These are phyloP conservation scores for Morella rubra DNA, from an alignment of 306 rosid genomes.

Conservation along the genomic window DNA sequence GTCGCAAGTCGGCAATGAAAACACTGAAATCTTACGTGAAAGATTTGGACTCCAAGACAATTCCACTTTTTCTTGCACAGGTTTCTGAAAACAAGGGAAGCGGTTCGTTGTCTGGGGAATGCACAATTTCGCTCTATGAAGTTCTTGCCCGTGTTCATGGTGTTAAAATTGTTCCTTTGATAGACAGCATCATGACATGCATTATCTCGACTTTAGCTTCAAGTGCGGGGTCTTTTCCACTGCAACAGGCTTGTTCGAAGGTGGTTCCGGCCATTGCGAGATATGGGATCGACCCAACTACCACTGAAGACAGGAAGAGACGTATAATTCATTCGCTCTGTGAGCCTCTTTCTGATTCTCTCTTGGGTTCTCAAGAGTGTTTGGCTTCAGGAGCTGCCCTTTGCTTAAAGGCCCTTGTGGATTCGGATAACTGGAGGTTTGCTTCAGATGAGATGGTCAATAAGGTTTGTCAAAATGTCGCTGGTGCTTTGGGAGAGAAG, in stretches of 20 bases:
- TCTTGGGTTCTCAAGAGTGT: conserved; percentile 70
- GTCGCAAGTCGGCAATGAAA: conserved; percentile 81
- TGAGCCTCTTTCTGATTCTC: conserved; percentile 70
- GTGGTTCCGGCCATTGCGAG: conserved; percentile 86
- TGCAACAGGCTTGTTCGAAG: conserved; percentile 88
- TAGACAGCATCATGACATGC: conserved; percentile 67
- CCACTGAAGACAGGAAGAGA: conserved; percentile 69
- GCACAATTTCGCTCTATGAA: conserved; percentile 75
- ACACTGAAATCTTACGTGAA: conserved; percentile 72
- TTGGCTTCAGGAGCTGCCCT: conserved; percentile 82
- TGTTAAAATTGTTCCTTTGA: conserved; percentile 70
- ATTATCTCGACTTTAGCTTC: conserved; percentile 79
- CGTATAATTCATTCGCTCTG: conserved; percentile 66
- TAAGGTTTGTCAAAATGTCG: conserved; percentile 79
- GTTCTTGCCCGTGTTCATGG: conserved; percentile 91
- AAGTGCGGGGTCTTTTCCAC: conserved; percentile 81
- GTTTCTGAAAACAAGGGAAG: conserved; percentile 85
- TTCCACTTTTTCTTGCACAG: conserved; percentile 80
- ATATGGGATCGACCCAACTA: conserved; percentile 85
- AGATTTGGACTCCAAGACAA: conserved; percentile 72
- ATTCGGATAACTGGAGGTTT: conserved; percentile 90
- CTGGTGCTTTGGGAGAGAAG: conserved; percentile 73
- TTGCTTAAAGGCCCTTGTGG: conserved; percentile 80
- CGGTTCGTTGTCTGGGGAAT: conserved; percentile 69
- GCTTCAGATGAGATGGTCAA: conserved; percentile 83